phyloP scores from a whole-genome alignment of 2,329 filamentous ascomycete species.

The Arthrobotrys conoides region DNA sequence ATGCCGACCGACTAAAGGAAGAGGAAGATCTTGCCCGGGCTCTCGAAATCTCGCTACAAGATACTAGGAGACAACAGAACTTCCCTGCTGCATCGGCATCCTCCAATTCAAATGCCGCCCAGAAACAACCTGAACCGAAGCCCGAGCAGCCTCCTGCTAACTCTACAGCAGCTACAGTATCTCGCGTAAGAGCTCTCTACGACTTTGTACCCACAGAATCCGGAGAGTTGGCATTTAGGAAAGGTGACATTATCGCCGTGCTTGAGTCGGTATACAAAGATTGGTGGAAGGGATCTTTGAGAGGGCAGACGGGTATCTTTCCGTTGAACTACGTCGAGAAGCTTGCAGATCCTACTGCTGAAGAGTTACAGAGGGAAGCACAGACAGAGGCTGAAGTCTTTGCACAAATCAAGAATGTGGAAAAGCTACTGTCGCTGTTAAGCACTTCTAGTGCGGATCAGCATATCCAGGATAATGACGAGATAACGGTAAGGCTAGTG shows the following conservation, averaged over 20 bases:
- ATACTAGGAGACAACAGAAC: conserved; percentile 76
- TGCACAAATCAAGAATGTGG: conserved; percentile 81
- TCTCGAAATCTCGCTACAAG: conserved; percentile 89
- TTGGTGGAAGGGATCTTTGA: conserved; percentile 97
- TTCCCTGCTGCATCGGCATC: conserved; percentile 66
- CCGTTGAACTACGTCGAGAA: conserved; percentile 99
- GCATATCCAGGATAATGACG: conserved; percentile 92
- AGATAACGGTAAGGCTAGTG: conserved; percentile 80
- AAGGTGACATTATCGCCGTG: conserved; percentile 96
- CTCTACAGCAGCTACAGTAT: conserved; percentile 95
- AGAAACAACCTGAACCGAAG: conserved; percentile 67
- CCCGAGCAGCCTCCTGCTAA: conserved; percentile 75
- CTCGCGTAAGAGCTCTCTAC: conserved; percentile 90
- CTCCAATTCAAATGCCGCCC: conserved; percentile 65
- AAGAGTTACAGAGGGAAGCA: conserved; percentile 93
- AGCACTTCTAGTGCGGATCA: conserved; percentile 86
- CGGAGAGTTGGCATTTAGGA: conserved; percentile 94
- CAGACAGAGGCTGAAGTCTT: conserved; percentile 91
- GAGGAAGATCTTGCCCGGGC: conserved; percentile 98
- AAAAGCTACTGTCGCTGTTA: conserved; percentile 86
- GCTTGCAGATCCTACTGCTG: conserved; percentile 90
- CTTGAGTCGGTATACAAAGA: conserved; percentile 98
- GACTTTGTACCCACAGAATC: conserved; percentile 95
- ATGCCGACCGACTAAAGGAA: conserved; percentile 90
- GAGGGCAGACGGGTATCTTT: conserved; percentile 97